Evolutionary conservation across 176 grass and related monocot genomes (phyloP).

Genomic region (Zizania latifolia): DNA sequence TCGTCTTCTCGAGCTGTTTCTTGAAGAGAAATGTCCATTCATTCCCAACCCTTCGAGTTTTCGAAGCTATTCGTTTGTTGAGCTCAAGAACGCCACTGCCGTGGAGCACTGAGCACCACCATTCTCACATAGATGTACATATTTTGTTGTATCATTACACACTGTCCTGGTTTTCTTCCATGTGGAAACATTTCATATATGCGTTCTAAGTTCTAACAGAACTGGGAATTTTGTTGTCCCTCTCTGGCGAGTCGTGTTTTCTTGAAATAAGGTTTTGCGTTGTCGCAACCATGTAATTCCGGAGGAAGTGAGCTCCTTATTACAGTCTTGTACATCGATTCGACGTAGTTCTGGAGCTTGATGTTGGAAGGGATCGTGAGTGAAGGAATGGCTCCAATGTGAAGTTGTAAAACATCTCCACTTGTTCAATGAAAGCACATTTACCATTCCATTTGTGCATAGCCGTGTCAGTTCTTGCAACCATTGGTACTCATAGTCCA

Average conservation of each 20-base stretch:
- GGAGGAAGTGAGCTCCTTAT: neutral
- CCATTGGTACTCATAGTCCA: too few species aligned
- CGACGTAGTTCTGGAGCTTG: neutral
- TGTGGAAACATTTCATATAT: neutral
- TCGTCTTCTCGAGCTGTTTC: slow-evolving; percentile 1
- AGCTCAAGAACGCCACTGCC: neutral
- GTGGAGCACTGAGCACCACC: neutral
- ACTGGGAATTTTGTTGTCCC: neutral
- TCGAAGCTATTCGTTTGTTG: neutral
- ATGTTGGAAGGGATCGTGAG: neutral
- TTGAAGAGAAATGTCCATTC: slow-evolving; percentile 28
- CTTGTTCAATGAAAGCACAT: neutral
- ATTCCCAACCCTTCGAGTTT: neutral
- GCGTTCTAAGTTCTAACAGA: neutral
- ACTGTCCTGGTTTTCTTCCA: neutral
- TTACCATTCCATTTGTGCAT: neutral
- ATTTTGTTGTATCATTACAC: slow-evolving; percentile 4
- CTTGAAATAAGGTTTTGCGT: neutral
- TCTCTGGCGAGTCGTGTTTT: neutral
- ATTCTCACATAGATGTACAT: slow-evolving; percentile 32
- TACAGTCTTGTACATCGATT: too few species aligned
- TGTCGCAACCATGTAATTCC: neutral
- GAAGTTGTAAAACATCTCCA: neutral
- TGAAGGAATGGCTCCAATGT: neutral
- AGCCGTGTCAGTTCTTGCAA: neutral